These are phyloP conservation scores for Zygosaccharomyces bisporus DNA, from an alignment of 805 yeast species.

Conservation along the genomic window DNA sequence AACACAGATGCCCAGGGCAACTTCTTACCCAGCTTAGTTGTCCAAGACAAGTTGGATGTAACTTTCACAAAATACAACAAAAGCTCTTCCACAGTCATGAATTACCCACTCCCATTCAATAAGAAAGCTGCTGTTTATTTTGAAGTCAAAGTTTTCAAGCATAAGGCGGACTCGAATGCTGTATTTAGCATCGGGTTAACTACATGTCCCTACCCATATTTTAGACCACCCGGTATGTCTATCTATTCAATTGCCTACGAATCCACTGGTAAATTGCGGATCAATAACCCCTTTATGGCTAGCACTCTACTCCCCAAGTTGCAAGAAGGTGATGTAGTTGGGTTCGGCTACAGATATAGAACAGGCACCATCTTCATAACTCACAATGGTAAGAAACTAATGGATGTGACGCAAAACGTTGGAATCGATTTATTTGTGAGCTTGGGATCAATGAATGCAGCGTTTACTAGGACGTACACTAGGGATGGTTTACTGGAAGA, in stretches of 20 bases:
- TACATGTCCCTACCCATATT: slow-evolving; percentile 71
- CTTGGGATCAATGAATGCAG: slow-evolving; percentile 39
- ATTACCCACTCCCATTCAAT: slow-evolving; percentile 38
- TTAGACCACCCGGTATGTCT: slow-evolving; percentile 70
- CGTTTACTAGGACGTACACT: slow-evolving; percentile 38
- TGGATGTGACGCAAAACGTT: slow-evolving; percentile 74
- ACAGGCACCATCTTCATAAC: slow-evolving; percentile 88
- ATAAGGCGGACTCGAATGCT: slow-evolving; percentile 38
- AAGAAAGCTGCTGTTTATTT: slow-evolving; percentile 68
- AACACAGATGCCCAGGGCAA: slow-evolving; percentile 33
- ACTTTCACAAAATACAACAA: slow-evolving; percentile 31
- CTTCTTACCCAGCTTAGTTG: slow-evolving; percentile 35
- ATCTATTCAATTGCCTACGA: slow-evolving; percentile 70
- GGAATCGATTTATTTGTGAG: slow-evolving; percentile 43
- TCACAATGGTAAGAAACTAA: slow-evolving; percentile 83
- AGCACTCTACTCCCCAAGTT: slow-evolving; percentile 42
- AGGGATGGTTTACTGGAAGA: slow-evolving; percentile 36
- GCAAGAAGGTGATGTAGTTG: slow-evolving; percentile 86
- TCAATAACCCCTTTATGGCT: slow-evolving; percentile 56
- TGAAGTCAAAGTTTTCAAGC: slow-evolving; percentile 52
- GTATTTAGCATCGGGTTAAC: slow-evolving; percentile 63
- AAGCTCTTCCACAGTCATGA: slow-evolving; percentile 35
- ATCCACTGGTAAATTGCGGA: slow-evolving; percentile 63
- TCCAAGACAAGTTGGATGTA: slow-evolving; percentile 36
- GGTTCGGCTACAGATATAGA: slow-evolving; percentile 80